Evolutionary conservation across 1,284 basidiomycete genomes (phyloP), one percentile per base, ranked within the genome.

Genomic region (Cystobasidium slooffiae): DNA sequence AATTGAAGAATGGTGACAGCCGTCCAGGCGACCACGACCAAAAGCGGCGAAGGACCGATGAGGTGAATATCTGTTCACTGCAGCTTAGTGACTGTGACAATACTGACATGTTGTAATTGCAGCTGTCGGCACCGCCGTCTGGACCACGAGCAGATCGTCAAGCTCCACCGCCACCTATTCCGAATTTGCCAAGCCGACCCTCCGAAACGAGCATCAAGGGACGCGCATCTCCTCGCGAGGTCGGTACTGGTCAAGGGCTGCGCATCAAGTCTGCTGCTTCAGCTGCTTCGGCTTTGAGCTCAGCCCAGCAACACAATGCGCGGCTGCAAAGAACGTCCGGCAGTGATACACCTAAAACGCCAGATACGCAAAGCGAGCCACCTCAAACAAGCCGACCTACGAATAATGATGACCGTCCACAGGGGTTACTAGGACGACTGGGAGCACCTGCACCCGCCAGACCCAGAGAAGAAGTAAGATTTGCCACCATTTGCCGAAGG

Each of bases 251-350:
- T 5, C 70, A 73, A 41, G 70, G 70, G 6, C 41, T 73, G 37
- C 62, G 70, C 43, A 73, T 73, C 14, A 73, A 73, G 46, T 65
- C 70, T 39, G 63, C 70, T 14, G 70, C 70, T 14, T 73, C 70
- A 9, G 62, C 61, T 7, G 31, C 41, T 16, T 41, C 61, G 10
- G 69, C 62, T 22, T 43, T 73, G n/a, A 73, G 59, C 31, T 56
- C 70, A 8, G 70, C 70, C 5, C 70, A 73, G 39, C 56, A 73
- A 52, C 70, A 73, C 43, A 73, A 73, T 55, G 62, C 70, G 43
- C 49, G 70, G 18, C 43, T 73, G 5, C 59, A 73, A 10, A 37
- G 63, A 44, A n/a, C 43, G 14, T 47, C 55, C 2, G 39, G 61
- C 7, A 64, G 61, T 41, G 58, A 46, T 4, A 64, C 46, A 14